Percentiles rank a stretch among this genome's conserved stretches.
These are phyloP conservation scores for Penicillium waksmanii DNA, from an alignment of 495 filamentous ascomycete species.

Conservation along the genomic window DNA sequence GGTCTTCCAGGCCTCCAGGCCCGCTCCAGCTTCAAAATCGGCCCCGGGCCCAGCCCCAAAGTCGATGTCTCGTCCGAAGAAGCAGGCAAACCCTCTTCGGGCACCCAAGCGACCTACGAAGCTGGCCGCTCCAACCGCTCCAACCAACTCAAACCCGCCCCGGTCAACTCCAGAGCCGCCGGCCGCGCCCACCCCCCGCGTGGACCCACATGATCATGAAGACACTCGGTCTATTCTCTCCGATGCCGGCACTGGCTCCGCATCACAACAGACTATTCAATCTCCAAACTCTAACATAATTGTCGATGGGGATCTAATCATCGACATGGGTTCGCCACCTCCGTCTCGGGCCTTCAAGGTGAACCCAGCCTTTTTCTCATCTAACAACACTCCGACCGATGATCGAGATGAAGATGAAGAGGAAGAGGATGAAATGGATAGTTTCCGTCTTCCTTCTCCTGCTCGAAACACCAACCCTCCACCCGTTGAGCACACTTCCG, in stretches of 20 bases:
- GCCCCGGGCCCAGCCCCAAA: slow-evolving; percentile 21
- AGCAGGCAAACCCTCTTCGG: slow-evolving; percentile 41
- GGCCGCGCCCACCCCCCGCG: slow-evolving; percentile 21
- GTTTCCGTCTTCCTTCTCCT: slow-evolving; percentile 46
- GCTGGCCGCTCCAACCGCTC: slow-evolving; percentile 13
- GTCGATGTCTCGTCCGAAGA: slow-evolving; percentile 35
- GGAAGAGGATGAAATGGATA: slow-evolving; percentile 47
- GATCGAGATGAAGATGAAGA: slow-evolving; percentile 36
- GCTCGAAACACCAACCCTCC: slow-evolving; percentile 28
- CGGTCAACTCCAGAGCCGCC: slow-evolving; percentile 15
- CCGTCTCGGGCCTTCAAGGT: slow-evolving; percentile 41
- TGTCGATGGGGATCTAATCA: slow-evolving; percentile 52
- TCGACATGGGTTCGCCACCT: slow-evolving; percentile 55
- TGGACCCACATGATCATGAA: slow-evolving; percentile 26
- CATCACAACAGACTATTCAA: slow-evolving; percentile 40
- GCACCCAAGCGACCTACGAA: slow-evolving; percentile 33
- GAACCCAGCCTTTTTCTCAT: slow-evolving; percentile 48
- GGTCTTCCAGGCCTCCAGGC: slow-evolving; percentile 30
- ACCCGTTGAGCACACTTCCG: slow-evolving; percentile 11
- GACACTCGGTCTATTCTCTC: slow-evolving; percentile 33
- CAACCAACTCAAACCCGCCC: slow-evolving; percentile 14
- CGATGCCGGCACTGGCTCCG: slow-evolving; percentile 37
- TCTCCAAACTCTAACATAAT: slow-evolving; percentile 52
- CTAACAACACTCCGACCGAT: slow-evolving; percentile 42
- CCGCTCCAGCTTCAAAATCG: not conserved